Conservation (phyloP, 441 rosid species). For the Dalechampia spathulata region DNA sequence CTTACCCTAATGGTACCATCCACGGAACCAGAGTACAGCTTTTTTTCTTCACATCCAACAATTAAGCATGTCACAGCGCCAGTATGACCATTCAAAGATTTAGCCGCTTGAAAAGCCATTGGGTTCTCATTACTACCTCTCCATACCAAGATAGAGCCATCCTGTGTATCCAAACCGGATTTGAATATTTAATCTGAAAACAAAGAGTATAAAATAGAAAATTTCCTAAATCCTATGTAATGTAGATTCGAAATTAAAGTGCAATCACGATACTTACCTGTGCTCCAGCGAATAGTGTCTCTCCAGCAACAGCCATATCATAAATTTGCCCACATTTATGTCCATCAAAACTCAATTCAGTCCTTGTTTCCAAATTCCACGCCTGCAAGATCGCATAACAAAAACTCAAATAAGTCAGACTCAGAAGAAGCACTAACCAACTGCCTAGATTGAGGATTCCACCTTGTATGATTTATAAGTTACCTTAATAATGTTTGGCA, state of each 20-base stretch:
- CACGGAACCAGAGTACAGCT: constrained; percentile 78
- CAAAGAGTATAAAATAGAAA: not conserved
- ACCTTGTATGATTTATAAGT: not conserved
- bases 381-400: constrained; percentile 44
- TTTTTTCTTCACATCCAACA: constrained; percentile 38
- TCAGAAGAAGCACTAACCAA: not conserved
- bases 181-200: not conserved
- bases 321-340: constrained; percentile 77
- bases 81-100: constrained; percentile 56
- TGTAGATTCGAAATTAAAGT: not conserved
- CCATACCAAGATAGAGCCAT: constrained; percentile 70
- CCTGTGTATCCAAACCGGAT: constrained; percentile 30
- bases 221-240: not conserved
- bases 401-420: not conserved
- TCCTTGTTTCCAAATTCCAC: constrained; percentile 52
- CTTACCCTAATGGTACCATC: constrained; percentile 67
- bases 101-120: constrained; percentile 59
- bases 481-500: constrained; percentile 77
- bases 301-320: constrained; percentile 55
- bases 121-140: constrained; percentile 43
- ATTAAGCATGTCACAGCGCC: constrained; percentile 60
- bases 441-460: not conserved
- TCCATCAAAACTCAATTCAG: constrained; percentile 51
- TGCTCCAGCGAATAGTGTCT: constrained; percentile 72
- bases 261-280: constrained; percentile 37